phyloP scores from a whole-genome alignment of 371 early-diverging fungal genomes.

The Furculomyces boomerangus region DNA sequence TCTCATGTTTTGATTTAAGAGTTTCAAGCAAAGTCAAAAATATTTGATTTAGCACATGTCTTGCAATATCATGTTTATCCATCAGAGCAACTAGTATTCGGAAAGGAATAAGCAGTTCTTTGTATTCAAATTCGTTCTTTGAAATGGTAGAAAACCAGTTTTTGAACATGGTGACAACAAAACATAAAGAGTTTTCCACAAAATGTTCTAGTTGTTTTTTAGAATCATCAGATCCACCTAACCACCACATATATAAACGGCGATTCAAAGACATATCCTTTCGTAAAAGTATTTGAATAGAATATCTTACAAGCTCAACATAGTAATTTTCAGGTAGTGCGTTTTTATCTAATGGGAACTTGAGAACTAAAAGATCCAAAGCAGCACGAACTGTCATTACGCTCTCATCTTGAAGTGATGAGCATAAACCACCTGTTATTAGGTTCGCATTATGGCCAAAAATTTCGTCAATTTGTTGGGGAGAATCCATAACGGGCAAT shows the following conservation, averaged over 20 bases:
- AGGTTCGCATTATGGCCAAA: conserved; percentile 51
- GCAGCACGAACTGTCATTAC: conserved; percentile 68
- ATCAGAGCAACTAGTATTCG: conserved; percentile 64
- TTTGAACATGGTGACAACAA: conserved; percentile 26
- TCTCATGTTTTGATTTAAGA: conserved; percentile 18
- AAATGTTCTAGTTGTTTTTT: conserved; percentile 26
- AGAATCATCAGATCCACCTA: conserved; percentile 28
- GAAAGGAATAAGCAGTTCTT: conserved; percentile 47
- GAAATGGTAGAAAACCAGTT: conserved; percentile 18
- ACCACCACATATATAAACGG: conserved; percentile 75
- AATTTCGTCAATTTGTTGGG: conserved; percentile 44
- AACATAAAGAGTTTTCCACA: conserved; percentile 19
- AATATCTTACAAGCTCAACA: conserved; percentile 45
- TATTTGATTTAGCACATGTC: conserved; percentile 46
- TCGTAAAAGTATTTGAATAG: conserved; percentile 59
- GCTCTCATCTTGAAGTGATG: conserved; percentile 47
- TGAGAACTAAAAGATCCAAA: conserved; percentile 63
- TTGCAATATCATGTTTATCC: conserved; percentile 73
- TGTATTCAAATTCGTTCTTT: conserved; percentile 16
- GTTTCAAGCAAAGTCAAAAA: conserved; percentile 51
- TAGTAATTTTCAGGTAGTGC: conserved; percentile 9
- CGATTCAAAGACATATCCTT: conserved; percentile 91
- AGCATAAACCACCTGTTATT: conserved; percentile 58
- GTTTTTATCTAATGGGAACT: conserved; percentile 36
- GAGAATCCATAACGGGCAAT: conserved; percentile 42